Evolutionary conservation across 768 basidiomycete genomes (phyloP), one percentile per base, ranked within the genome.

Genomic region (Ramaria rubella): DNA sequence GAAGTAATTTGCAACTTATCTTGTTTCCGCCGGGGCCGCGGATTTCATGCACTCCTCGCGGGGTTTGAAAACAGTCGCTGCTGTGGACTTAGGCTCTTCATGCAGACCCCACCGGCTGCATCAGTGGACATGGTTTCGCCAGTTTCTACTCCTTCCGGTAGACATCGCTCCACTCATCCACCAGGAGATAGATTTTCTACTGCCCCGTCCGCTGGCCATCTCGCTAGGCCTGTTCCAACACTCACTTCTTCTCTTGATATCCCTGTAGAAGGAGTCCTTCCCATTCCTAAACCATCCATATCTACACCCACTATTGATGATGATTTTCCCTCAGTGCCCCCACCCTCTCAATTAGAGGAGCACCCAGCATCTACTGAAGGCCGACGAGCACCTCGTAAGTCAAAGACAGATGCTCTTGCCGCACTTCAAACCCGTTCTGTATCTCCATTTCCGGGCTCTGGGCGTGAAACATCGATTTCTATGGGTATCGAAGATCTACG

Each of bases 321-420:
- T 14, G 43, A 55, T 5, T 55, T 46, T 11, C 42, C 30, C n/a
- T 29, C 52, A 27, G 17, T 51, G 11, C 30, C 50, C 21, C 40
- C n/a, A 42, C 46, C 5, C 7, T 17, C 46, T 26, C 33, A 49
- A 30, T 19, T 33, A n/a, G 38, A 36, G n/a, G 49, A 52, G 19
- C 27, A 21, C 14, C 46, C 46, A 12, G 19, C 12, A 48, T 12
- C 12, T 12, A 31, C 56, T 2, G 50, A 52, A 51, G 48, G 58
- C 33, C 81, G 78, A 70, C 80, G 90, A 58, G 87, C 90, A 34
- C 89, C 90, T 52, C 85, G 90, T 69, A 91, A 91, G 78, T 91
- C 89, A 63, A 93, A 93, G 79, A 90, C 85, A 38, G 87, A 92
- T 63, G 90, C 90, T 55, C 75, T 93, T 30, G 87, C 81, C 27